These are phyloP conservation scores for Aspergillus sp. DNA, from an alignment of 2,329 filamentous ascomycete genomes.

Conservation along the genomic window DNA sequence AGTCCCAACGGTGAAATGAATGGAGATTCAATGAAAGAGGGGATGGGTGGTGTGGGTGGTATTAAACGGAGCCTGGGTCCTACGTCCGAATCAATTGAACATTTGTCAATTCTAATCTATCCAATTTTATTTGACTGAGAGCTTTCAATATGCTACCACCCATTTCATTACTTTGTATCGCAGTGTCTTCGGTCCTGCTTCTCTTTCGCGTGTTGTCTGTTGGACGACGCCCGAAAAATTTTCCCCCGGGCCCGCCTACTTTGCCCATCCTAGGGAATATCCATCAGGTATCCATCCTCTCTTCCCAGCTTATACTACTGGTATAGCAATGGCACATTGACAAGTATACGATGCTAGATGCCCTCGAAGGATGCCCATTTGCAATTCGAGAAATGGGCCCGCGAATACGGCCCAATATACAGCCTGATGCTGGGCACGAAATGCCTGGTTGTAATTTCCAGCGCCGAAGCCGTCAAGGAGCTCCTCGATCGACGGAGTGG, in stretches of 20 bases:
- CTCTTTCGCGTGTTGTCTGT: constrained; percentile 10
- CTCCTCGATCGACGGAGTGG: constrained; percentile 44
- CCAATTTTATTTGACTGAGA: too few relatives aligned
- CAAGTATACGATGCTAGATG: constrained; percentile 22
- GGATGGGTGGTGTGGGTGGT: too few relatives aligned
- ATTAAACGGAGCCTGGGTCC: too few relatives aligned
- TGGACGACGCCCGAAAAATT: constrained; percentile 25
- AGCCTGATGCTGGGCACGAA: constrained; percentile 45
- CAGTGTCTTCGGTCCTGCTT: neutral
- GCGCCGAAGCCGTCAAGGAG: constrained; percentile 42
- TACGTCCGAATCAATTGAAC: too few relatives aligned
- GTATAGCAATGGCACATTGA: neutral
- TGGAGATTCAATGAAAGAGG: too few relatives aligned
- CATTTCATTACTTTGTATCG: neutral
- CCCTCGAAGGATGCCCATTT: constrained; percentile 36
- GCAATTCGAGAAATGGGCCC: constrained; percentile 47
- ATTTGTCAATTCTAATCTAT: too few relatives aligned
- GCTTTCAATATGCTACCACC: neutral
- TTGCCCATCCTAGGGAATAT: constrained; percentile 46
- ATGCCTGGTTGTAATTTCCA: constrained; percentile 41
- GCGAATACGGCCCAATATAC: constrained; percentile 46
- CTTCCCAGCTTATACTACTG: neutral
- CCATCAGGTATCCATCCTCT: constrained; percentile 23
- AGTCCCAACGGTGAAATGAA: too few relatives aligned
- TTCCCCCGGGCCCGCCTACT: constrained; percentile 46